These are phyloP conservation scores for Wickerhamiella hasegawae DNA, from an alignment of 805 yeast genomes.

Conservation along the genomic window DNA sequence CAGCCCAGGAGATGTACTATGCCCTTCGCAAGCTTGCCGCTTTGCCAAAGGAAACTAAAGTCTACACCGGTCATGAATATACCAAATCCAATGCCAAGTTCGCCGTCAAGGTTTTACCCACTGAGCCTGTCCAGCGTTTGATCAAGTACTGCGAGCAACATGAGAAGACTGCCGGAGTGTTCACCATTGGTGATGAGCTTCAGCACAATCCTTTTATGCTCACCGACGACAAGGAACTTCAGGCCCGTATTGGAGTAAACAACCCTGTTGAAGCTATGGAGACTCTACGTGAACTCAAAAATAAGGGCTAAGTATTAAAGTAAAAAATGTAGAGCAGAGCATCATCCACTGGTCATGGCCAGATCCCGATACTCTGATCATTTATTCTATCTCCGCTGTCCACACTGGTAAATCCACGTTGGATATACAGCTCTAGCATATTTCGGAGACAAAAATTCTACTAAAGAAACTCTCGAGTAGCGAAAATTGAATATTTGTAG, in stretches of 20 bases:
- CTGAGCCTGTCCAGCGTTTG: slow-evolving; percentile 36
- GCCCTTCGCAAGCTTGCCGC: slow-evolving; percentile 45
- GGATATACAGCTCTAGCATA: slow-evolving; percentile 9
- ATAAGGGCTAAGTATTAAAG: slow-evolving; percentile 16
- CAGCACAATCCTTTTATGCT: slow-evolving; percentile 83
- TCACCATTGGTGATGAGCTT: slow-evolving; percentile 72
- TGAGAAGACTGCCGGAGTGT: slow-evolving; percentile 71
- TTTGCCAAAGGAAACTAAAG: slow-evolving; percentile 54
- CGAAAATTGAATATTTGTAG: no score
- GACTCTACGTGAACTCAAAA: slow-evolving; percentile 61
- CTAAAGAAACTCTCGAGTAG: no score
- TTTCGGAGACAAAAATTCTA: slow-evolving; percentile 9
- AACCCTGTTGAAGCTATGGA: slow-evolving; percentile 49
- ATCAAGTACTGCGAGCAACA: slow-evolving; percentile 34
- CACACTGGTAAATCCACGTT: slow-evolving; percentile 24
- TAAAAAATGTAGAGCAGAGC: neutral
- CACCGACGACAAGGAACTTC: slow-evolving; percentile 45
- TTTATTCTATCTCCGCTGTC: slow-evolving; percentile 35
- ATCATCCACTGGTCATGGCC: neutral
- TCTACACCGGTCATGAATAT: slow-evolving; percentile 94
- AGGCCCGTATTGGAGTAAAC: slow-evolving; percentile 37
- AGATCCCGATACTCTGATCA: neutral
- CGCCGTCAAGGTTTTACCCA: slow-evolving; percentile 46
- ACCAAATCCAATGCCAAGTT: slow-evolving; percentile 70
- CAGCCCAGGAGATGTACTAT: slow-evolving; percentile 59